These are phyloP conservation scores for Arabis hirsuta DNA, from an alignment of 345 rosid genomes.

Conservation along the genomic window DNA sequence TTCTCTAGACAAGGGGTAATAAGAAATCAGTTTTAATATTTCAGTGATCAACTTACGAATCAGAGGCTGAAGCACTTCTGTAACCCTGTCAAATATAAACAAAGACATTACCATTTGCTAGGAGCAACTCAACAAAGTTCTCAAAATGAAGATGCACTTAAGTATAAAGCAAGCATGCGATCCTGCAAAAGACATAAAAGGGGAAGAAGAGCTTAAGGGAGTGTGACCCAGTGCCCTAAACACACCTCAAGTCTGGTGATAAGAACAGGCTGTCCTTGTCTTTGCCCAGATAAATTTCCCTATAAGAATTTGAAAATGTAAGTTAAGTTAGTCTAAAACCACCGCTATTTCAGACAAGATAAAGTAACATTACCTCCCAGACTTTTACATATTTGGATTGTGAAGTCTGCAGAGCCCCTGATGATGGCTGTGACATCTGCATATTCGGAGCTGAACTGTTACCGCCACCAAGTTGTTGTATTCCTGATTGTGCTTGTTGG, in stretches of 20 bases:
- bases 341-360: conserved; percentile 15
- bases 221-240: conserved; percentile 5
- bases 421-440: conserved; percentile 73
- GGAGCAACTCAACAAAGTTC: conserved; percentile 16
- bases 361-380: conserved; percentile 83
- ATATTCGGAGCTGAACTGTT: conserved; percentile 68
- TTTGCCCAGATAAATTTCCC: conserved; percentile 94
- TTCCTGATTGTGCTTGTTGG: conserved; percentile 70
- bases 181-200: not conserved
- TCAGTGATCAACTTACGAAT: conserved; percentile 65
- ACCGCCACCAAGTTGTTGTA: conserved; percentile 67
- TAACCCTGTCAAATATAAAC: conserved; percentile 75
- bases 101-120: conserved; percentile 28
- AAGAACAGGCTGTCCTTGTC: conserved; percentile 97
- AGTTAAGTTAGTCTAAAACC: conserved; percentile 14
- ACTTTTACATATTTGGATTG: conserved; percentile 90
- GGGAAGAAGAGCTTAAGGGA: not conserved
- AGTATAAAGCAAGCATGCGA: conserved; percentile 18
- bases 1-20: not conserved
- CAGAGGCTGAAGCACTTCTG: conserved; percentile 86
- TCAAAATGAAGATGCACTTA: conserved; percentile 22
- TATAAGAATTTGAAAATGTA: conserved; percentile 43
- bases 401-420: conserved; percentile 68
- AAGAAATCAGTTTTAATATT: conserved; percentile 7
- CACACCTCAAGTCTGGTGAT: conserved; percentile 95